phyloP scores from a whole-genome alignment of 306 rosid species.

The Glycine tomentella region DNA sequence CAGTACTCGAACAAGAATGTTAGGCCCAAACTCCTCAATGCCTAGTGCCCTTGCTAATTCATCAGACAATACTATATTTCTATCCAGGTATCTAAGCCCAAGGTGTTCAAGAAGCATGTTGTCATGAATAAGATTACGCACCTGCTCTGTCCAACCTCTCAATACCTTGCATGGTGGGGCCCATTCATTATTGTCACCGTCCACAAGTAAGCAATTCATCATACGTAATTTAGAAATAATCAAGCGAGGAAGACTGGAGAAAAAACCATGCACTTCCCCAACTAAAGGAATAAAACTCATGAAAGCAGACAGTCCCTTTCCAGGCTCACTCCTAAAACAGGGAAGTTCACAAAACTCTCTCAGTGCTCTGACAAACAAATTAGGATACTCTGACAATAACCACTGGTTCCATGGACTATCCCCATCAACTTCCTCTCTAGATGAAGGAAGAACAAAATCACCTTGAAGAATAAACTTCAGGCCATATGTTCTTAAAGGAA shows the following conservation, averaged over 20 bases:
- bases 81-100: conserved; percentile 87
- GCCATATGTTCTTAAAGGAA: conserved; percentile 92
- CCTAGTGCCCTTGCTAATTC: conserved; percentile 78
- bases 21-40: conserved; percentile 84
- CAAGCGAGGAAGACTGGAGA: conserved; percentile 85
- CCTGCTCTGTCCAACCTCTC: conserved; percentile 90
- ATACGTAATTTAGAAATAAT: conserved; percentile 74
- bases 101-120: conserved; percentile 70
- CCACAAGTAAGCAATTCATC: conserved; percentile 83
- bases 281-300: conserved; percentile 92
- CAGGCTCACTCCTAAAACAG: conserved; percentile 73
- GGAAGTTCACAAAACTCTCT: conserved; percentile 82
- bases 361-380: conserved; percentile 79
- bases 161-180: conserved; percentile 88
- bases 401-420: conserved; percentile 98
- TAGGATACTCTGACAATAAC: conserved; percentile 89
- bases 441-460: conserved; percentile 96
- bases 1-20: conserved; percentile 66
- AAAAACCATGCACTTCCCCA: conserved; percentile 96
- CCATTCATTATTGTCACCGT: conserved; percentile 73
- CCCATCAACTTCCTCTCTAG: conserved; percentile 98
- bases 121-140: conserved; percentile 70
- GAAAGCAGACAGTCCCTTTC: conserved; percentile 87
- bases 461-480: conserved; percentile 95
- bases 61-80: conserved; percentile 67